Percentiles rank a stretch among this genome's conserved stretches.
Evolutionary conservation across 495 filamentous ascomycete genomes (phyloP).

Genomic region (Ramalina peruviana): DNA sequence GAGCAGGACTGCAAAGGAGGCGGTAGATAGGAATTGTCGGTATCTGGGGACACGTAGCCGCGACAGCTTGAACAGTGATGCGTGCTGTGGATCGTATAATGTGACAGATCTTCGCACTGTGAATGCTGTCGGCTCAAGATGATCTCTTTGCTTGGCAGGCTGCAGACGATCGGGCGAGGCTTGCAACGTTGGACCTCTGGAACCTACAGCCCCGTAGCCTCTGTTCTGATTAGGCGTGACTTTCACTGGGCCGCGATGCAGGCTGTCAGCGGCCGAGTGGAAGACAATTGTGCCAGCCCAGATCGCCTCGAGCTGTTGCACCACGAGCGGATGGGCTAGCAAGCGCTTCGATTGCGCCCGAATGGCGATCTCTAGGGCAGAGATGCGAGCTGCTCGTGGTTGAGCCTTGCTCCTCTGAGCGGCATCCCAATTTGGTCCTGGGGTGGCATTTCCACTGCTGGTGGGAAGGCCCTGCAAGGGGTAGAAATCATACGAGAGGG

Average conservation of each 20-base stretch:
- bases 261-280: slow-evolving; percentile 67
- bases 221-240: slow-evolving; percentile 16
- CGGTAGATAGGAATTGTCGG: slow-evolving; percentile 72
- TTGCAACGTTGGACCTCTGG: slow-evolving; percentile 7
- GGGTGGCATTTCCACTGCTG: slow-evolving; percentile 16
- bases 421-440: slow-evolving; percentile 22
- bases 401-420: slow-evolving; percentile 23
- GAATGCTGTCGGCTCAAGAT: slow-evolving; percentile 17
- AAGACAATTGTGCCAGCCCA: slow-evolving; percentile 93
- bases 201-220: slow-evolving; percentile 21
- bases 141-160: slow-evolving; percentile 18
- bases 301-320: slow-evolving; percentile 86
- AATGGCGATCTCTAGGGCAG: slow-evolving; percentile 83
- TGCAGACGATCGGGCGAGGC: slow-evolving; percentile 17
- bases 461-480: slow-evolving; percentile 68
- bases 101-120: slow-evolving; percentile 59
- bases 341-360: slow-evolving; percentile 81
- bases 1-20: slow-evolving; percentile 67
- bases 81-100: slow-evolving; percentile 80
- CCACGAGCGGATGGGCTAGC: slow-evolving; percentile 73
- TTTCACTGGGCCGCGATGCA: slow-evolving; percentile 44
- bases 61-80: slow-evolving; percentile 81
- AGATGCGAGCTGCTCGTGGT: slow-evolving; percentile 55
- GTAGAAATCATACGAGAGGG: slow-evolving; percentile 85
- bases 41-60: slow-evolving; percentile 81